Evolutionary conservation across 2,329 filamentous ascomycete species (phyloP).

Genomic region (Cercospora zeae-maydis): DNA sequence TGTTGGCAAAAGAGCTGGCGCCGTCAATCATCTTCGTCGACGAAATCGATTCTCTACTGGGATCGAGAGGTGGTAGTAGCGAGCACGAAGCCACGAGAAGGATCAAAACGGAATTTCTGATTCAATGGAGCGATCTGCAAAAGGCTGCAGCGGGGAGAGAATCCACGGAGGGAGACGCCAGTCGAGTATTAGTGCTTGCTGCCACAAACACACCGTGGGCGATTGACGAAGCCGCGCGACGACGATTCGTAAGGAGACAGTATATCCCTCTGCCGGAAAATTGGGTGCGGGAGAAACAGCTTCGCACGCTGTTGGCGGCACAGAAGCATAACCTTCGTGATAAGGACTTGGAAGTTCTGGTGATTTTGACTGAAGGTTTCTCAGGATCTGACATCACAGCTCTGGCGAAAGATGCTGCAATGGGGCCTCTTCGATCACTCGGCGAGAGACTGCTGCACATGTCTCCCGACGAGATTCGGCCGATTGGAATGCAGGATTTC

Average conservation of each 20-base stretch:
- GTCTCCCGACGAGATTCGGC: slow-evolving; percentile 88
- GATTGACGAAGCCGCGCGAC: slow-evolving; percentile 89
- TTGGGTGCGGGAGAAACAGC: slow-evolving; percentile 72
- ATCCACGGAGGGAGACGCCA: slow-evolving; percentile 68
- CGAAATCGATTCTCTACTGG: slow-evolving; percentile 92
- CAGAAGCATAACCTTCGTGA: slow-evolving; percentile 79
- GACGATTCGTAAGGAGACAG: slow-evolving; percentile 86
- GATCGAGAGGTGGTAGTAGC: slow-evolving; percentile 73
- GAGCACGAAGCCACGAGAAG: slow-evolving; percentile 91
- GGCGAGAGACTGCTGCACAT: slow-evolving; percentile 87
- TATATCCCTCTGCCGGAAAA: slow-evolving; percentile 93
- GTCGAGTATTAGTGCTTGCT: slow-evolving; percentile 84
- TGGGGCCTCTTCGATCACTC: slow-evolving; percentile 87
- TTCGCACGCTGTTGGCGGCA: slow-evolving; percentile 74
- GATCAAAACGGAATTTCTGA: slow-evolving; percentile 96
- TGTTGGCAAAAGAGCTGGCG: slow-evolving; percentile 80
- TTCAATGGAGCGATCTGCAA: slow-evolving; percentile 94
- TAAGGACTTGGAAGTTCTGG: slow-evolving; percentile 67
- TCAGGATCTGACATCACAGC: slow-evolving; percentile 96
- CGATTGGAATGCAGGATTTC: slow-evolving; percentile 81
- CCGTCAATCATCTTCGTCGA: slow-evolving; percentile 98
- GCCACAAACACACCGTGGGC: slow-evolving; percentile 97
- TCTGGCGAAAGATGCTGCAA: slow-evolving; percentile 93
- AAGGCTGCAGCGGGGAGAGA: slow-evolving; percentile 86
- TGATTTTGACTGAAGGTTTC: slow-evolving; percentile 87